Conservation (phyloP, 805 yeast genomes). For the Candida pseudoglaebosa region DNA sequence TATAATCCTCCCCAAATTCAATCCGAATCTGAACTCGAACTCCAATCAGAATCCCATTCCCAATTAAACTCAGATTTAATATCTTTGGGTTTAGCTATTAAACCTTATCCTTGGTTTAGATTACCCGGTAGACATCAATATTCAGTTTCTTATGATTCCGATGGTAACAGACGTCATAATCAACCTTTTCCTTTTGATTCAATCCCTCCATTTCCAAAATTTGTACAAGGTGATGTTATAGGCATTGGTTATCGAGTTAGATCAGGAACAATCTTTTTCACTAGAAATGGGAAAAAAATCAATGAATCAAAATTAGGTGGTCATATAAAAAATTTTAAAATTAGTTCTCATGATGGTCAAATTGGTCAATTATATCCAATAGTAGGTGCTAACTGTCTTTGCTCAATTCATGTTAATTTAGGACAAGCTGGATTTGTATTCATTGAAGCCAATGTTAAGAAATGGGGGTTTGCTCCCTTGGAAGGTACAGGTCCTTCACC, state of each 20-base stretch:
- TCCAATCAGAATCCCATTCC: too few species aligned
- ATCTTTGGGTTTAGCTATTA: conserved; percentile 76
- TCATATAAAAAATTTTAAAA: conserved; percentile 67
- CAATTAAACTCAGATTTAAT: conserved; percentile 50
- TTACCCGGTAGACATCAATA: conserved; percentile 88
- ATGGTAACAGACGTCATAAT: conserved; percentile 74
- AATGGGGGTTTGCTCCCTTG: conserved; percentile 93
- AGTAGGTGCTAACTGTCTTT: conserved; percentile 78
- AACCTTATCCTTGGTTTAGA: conserved; percentile 91
- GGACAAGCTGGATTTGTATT: conserved; percentile 89
- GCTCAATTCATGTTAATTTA: conserved; percentile 80
- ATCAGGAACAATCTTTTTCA: conserved; percentile 85
- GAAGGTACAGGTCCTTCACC: conserved; percentile 90
- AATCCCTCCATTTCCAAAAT: conserved; percentile 53
- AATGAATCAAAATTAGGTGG: conserved; percentile 80
- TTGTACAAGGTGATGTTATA: conserved; percentile 82
- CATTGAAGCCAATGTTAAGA: conserved; percentile 89
- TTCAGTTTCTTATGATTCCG: conserved; percentile 84
- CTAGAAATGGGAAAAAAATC: conserved; percentile 88
- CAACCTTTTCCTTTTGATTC: conserved; percentile 57
- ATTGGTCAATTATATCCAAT: conserved; percentile 75
- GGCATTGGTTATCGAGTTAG: conserved; percentile 87
- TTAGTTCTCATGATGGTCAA: conserved; percentile 24
- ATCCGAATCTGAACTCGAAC: too few species aligned
- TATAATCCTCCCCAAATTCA: conserved; percentile 38